Conservation (phyloP, 2,329 filamentous ascomycete genomes). For the Beauveria australis region DNA sequence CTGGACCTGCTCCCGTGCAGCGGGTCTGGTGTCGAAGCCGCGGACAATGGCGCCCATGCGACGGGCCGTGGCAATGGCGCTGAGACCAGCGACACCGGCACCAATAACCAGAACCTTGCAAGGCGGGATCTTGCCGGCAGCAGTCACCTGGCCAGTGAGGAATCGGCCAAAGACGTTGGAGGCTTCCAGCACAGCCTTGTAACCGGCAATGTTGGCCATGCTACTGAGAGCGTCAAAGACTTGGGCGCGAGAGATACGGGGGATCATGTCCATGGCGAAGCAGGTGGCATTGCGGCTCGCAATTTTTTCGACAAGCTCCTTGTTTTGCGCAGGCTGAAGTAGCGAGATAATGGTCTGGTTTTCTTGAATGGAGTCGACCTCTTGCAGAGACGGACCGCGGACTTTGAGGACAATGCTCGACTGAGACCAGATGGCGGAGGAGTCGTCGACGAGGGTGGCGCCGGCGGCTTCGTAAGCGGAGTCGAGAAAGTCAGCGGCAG, state of each 20-base stretch:
- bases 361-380: conserved; percentile 59
- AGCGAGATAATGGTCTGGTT: conserved; percentile 74
- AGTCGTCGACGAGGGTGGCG: conserved; percentile 63
- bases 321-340: conserved; percentile 75
- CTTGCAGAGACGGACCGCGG: conserved; percentile 61
- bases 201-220: conserved; percentile 92
- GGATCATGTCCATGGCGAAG: conserved; percentile 91
- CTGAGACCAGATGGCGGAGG: conserved; percentile 60
- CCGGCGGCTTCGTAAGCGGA: conserved; percentile 70
- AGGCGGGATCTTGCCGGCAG: conserved; percentile 82
- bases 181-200: conserved; percentile 84
- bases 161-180: conserved; percentile 86
- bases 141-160: conserved; percentile 81
- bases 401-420: conserved; percentile 81
- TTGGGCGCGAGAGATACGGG: conserved; percentile 80
- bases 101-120: conserved; percentile 88
- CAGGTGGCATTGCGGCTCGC: conserved; percentile 62
- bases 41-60: conserved; percentile 83
- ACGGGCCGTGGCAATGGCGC: conserved; percentile 78
- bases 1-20: conserved; percentile 80
- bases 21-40: conserved; percentile 85
- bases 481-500: conserved; percentile 68
- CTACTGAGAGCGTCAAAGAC: conserved; percentile 83
- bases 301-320: conserved; percentile 63
- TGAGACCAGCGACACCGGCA: conserved; percentile 80